Conservation (phyloP, 2,329 filamentous ascomycete species). For the Cladosporium austrohemisphaericum region DNA sequence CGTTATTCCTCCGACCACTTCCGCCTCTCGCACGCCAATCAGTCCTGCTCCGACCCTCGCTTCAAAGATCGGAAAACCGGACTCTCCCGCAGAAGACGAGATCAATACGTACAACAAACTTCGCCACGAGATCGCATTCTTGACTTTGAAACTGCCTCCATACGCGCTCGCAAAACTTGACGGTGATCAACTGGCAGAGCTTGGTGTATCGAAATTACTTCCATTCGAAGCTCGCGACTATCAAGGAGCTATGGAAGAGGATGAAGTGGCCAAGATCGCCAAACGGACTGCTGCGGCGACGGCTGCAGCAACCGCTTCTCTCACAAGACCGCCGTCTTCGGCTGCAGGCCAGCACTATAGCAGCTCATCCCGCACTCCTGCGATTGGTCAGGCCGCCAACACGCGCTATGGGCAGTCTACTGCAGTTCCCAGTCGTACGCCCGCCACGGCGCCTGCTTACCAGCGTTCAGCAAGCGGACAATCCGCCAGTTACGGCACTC, state of each 20-base stretch:
- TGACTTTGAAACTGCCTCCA: slow-evolving; percentile 73
- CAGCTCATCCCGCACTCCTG: slow-evolving; percentile 32
- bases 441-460: slow-evolving; percentile 26
- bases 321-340: slow-evolving; percentile 29
- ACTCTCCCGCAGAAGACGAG: slow-evolving; percentile 61
- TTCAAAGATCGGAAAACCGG: slow-evolving; percentile 53
- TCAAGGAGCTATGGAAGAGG: slow-evolving; percentile 77
- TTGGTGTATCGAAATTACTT: slow-evolving; percentile 77
- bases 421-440: slow-evolving; percentile 24
- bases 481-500: slow-evolving; percentile 26
- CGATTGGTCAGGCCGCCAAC: slow-evolving; percentile 34
- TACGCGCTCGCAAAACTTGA: slow-evolving; percentile 83
- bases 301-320: slow-evolving; percentile 28
- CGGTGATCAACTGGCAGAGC: slow-evolving; percentile 76
- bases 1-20: slow-evolving; percentile 52
- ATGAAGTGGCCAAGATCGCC: slow-evolving; percentile 53
- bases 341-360: slow-evolving; percentile 31
- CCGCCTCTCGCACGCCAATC: slow-evolving; percentile 28
- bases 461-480: slow-evolving; percentile 28
- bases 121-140: slow-evolving; percentile 68
- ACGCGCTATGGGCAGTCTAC: slow-evolving; percentile 31
- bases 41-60: slow-evolving; percentile 64
- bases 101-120: slow-evolving; percentile 65
- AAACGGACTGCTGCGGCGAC: slow-evolving; percentile 37
- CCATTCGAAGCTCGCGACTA: slow-evolving; percentile 69